Conservation (phyloP, 1,284 basidiomycete species). For the Heterobasidion irregulare region DNA sequence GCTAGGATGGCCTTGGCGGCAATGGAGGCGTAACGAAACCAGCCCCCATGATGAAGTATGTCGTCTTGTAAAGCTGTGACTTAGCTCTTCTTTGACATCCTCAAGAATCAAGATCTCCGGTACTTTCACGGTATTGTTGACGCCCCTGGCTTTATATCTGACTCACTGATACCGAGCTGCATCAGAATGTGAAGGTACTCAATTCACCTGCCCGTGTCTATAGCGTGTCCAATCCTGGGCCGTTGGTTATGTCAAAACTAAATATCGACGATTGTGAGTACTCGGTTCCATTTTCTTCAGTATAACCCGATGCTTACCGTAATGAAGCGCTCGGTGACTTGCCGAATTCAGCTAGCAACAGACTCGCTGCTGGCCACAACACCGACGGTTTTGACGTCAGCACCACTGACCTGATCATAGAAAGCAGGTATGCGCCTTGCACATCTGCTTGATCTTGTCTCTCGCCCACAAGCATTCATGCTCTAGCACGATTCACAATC, state of each 20-base stretch:
- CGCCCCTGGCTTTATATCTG: not conserved
- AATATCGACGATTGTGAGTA: conserved; percentile 26
- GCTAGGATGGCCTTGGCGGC: conserved; percentile 29
- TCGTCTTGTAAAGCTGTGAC: not conserved
- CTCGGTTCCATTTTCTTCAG: conserved; percentile 17
- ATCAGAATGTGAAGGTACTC: conserved; percentile 26
- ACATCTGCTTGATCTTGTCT: not conserved
- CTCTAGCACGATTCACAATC: not conserved
- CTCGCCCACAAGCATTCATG: not conserved
- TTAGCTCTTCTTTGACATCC: not conserved
- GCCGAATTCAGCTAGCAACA: conserved; percentile 36
- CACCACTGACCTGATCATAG: conserved; percentile 2
- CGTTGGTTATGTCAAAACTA: conserved; percentile 11
- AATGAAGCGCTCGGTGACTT: conserved; percentile 21
- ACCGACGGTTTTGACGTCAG: conserved; percentile 49
- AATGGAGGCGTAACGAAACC: conserved; percentile 30
- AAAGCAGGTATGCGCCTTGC: not conserved
- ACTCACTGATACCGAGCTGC: not conserved
- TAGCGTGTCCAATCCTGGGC: conserved; percentile 24
- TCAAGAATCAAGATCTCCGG: conserved; percentile 1
- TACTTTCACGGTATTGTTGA: not conserved
- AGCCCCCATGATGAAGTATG: conserved; percentile 29
- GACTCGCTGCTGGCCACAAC: conserved; percentile 26
- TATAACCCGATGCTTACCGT: not conserved
- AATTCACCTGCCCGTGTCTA: conserved; percentile 29